Evolutionary conservation across 257 asterid genomes (phyloP).

Genomic region (Solanum rostratum): DNA sequence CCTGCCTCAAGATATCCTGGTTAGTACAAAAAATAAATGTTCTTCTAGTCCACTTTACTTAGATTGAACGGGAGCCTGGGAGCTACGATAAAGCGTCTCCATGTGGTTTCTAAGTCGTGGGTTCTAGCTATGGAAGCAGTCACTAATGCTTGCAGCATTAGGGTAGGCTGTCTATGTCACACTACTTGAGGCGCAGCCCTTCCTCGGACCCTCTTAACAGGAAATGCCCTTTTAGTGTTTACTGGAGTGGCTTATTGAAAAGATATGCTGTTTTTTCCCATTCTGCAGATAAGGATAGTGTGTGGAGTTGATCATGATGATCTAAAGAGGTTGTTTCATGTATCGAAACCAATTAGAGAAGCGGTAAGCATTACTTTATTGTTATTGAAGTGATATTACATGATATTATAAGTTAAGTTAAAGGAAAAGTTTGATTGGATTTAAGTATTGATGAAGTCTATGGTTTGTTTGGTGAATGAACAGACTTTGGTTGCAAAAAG

Average conservation of each 20-base stretch:
- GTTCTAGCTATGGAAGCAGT: background rate
- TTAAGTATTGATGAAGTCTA: background rate
- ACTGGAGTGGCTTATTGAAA: background rate
- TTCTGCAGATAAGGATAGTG: slow-evolving; percentile 47
- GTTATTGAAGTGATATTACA: background rate
- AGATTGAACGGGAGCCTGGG: background rate
- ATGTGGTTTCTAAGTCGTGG: background rate
- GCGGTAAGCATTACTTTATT: slow-evolving; percentile 29
- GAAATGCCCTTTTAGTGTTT: no score
- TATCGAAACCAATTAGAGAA: slow-evolving; percentile 49
- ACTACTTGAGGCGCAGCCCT: background rate
- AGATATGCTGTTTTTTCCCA: background rate
- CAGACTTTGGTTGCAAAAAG: slow-evolving; percentile 6
- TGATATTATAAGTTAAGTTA: background rate
- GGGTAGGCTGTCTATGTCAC: background rate
- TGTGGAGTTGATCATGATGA: slow-evolving; percentile 89
- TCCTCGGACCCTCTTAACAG: no score
- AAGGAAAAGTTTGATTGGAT: background rate
- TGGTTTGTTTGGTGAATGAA: background rate
- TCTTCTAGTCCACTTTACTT: background rate
- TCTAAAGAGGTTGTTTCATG: slow-evolving; percentile 46
- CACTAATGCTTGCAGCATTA: background rate
- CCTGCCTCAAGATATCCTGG: slow-evolving; percentile 20
- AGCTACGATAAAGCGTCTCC: background rate
- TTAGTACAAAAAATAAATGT: background rate